Evolutionary conservation across 106 monocot genomes (phyloP).

Genomic region (Dendrobium nobile): DNA sequence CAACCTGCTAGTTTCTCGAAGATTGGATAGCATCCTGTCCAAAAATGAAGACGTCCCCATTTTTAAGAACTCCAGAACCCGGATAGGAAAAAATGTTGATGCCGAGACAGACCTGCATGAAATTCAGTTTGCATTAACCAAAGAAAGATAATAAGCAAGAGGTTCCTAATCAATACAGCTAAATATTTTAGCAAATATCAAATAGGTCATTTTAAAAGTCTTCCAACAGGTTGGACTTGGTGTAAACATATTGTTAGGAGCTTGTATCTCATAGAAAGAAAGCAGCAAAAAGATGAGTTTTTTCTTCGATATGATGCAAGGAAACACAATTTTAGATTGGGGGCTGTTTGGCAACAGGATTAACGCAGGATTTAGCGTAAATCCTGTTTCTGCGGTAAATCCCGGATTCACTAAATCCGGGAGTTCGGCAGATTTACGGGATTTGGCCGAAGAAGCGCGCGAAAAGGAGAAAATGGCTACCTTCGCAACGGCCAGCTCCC

Average conservation of each 20-base stretch:
- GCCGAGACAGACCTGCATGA: background rate
- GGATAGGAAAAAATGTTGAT: background rate
- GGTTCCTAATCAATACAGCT: background rate
- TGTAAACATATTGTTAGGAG: background rate
- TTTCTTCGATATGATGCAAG: too few species aligned
- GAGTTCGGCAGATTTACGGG: too few species aligned
- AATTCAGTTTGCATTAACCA: background rate
- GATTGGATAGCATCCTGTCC: background rate
- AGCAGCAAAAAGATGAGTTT: too few species aligned
- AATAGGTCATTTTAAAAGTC: background rate
- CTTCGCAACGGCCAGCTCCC: too few species aligned
- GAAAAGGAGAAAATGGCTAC: too few species aligned
- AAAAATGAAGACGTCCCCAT: slow-evolving; percentile 6
- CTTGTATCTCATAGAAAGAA: too few species aligned
- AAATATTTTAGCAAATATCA: background rate
- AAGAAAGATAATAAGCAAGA: background rate
- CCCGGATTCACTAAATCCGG: too few species aligned
- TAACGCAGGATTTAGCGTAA: too few species aligned
- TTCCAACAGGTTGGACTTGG: background rate
- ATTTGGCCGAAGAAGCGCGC: too few species aligned
- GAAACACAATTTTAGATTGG: too few species aligned
- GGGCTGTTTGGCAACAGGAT: too few species aligned
- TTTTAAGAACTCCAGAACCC: background rate
- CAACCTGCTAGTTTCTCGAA: slow-evolving; percentile 3
- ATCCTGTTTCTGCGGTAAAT: too few species aligned